Percentiles rank a stretch among this genome's conserved stretches.
phyloP scores from a whole-genome alignment of 805 yeast species.

The Kazachstania bromeliacearum region DNA sequence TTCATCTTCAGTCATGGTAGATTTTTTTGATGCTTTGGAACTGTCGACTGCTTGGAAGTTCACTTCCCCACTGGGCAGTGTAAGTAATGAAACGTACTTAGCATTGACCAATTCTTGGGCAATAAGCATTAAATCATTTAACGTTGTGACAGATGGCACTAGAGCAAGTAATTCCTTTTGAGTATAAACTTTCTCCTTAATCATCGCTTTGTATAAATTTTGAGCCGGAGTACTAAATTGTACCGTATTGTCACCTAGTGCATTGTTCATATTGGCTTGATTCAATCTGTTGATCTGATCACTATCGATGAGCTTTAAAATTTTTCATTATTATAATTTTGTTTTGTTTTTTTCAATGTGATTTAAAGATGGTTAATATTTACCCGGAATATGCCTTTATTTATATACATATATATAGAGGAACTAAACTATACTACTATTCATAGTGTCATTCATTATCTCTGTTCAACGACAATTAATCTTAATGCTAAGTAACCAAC shows the following conservation, averaged over 20 bases:
- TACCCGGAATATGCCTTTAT: no score
- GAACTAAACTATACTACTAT: no score
- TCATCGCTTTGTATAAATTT: slow-evolving; percentile 47
- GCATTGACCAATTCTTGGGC: slow-evolving; percentile 46
- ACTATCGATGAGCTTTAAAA: no score
- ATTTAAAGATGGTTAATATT: background rate
- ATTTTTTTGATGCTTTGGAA: slow-evolving; percentile 67
- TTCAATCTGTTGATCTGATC: slow-evolving; percentile 4
- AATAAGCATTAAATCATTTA: slow-evolving; percentile 36
- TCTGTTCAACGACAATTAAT: slow-evolving; percentile 55
- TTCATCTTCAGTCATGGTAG: slow-evolving; percentile 78
- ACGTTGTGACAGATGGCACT: slow-evolving; percentile 35
- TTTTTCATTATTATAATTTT: no score
- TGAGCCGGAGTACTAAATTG: slow-evolving; percentile 38
- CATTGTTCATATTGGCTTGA: slow-evolving; percentile 1
- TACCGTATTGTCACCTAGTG: background rate
- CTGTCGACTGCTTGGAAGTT: slow-evolving; percentile 66
- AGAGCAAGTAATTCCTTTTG: slow-evolving; percentile 56
- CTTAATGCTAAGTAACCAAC: slow-evolving; percentile 72
- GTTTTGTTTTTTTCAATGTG: background rate
- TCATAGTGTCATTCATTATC: background rate
- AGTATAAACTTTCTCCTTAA: slow-evolving; percentile 40
- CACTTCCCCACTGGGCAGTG: slow-evolving; percentile 54
- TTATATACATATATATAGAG: no score
- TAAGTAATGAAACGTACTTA: slow-evolving; percentile 59